Evolutionary conservation across 345 rosid genomes (phyloP).

Genomic region (Eutrema japonicum): DNA sequence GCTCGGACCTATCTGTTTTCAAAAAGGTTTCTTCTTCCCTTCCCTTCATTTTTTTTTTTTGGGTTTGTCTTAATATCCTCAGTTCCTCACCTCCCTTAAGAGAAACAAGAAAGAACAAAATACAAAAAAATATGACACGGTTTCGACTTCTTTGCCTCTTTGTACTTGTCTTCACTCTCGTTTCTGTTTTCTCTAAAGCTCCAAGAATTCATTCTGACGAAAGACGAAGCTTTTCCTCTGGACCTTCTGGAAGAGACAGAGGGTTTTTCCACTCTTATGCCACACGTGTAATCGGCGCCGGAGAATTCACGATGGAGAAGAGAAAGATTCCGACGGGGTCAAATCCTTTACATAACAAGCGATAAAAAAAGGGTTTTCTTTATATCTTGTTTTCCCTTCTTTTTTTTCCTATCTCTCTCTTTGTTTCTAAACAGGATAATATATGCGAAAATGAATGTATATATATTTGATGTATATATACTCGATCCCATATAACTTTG

Average conservation of each 20-base stretch:
- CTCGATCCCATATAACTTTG: background rate
- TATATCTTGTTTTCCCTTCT: background rate
- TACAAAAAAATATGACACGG: slow-evolving; percentile 17
- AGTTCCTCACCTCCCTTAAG: slow-evolving; percentile 1
- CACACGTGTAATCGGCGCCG: slow-evolving; percentile 24
- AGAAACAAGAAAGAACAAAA: background rate
- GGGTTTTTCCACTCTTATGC: slow-evolving; percentile 9
- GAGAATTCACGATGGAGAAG: slow-evolving; percentile 27
- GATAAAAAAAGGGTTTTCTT: background rate
- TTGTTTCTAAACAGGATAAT: background rate
- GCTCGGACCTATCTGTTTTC: slow-evolving; percentile 28
- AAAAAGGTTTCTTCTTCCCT: slow-evolving; percentile 3
- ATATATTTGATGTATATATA: background rate
- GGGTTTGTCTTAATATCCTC: background rate
- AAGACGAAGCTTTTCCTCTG: slow-evolving; percentile 33
- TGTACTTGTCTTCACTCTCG: slow-evolving; percentile 18
- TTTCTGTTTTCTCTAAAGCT: slow-evolving; percentile 20
- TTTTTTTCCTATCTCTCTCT: no score
- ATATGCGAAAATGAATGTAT: slow-evolving; percentile 3
- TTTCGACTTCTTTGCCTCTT: slow-evolving; percentile 26
- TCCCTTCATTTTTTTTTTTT: slow-evolving; percentile 3
- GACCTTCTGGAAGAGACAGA: slow-evolving; percentile 30
- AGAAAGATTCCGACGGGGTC: slow-evolving; percentile 43
- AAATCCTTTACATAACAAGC: slow-evolving; percentile 43
- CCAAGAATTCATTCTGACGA: slow-evolving; percentile 23